Evolutionary conservation across 2,329 filamentous ascomycete genomes (phyloP).

Genomic region (Escovopsis sp.): DNA sequence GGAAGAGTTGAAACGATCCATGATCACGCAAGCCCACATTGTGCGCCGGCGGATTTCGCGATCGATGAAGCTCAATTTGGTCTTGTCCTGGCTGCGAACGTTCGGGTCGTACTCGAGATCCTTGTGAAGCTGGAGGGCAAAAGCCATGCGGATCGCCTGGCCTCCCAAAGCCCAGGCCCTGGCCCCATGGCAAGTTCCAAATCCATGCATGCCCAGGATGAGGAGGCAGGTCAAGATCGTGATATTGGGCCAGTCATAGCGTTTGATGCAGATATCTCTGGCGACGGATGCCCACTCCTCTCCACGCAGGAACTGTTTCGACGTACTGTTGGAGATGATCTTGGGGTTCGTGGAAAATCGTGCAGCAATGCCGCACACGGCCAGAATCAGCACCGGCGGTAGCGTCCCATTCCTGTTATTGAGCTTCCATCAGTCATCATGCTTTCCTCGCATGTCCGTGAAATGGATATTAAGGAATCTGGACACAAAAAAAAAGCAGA

Average conservation of each 20-base stretch:
- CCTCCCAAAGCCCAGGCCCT: slow-evolving; percentile 92
- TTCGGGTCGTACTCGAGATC: slow-evolving; percentile 74
- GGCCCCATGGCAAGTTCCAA: slow-evolving; percentile 91
- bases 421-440: too few relatives aligned
- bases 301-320: slow-evolving; percentile 65
- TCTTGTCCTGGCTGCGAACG: slow-evolving; percentile 39
- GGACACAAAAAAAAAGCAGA: neutral
- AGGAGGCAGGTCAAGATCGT: slow-evolving; percentile 86
- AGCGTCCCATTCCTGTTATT: slow-evolving; percentile 36
- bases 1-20: slow-evolving; percentile 96
- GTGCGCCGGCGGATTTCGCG: slow-evolving; percentile 82
- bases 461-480: neutral
- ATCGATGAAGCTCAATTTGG: slow-evolving; percentile 74
- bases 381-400: slow-evolving; percentile 82
- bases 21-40: slow-evolving; percentile 97
- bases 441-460: neutral
- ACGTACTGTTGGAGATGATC: slow-evolving; percentile 45
- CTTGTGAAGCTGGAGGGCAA: slow-evolving; percentile 82
- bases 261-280: slow-evolving; percentile 70
- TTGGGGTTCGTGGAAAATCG: slow-evolving; percentile 84
- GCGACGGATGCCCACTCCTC: slow-evolving; percentile 83
- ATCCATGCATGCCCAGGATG: slow-evolving; percentile 82
- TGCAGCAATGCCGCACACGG: slow-evolving; percentile 88
- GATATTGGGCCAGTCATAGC: slow-evolving; percentile 91
- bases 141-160: slow-evolving; percentile 92